Evolutionary conservation across 1,284 basidiomycete species (phyloP).

Genomic region (Peniophora sp.): DNA sequence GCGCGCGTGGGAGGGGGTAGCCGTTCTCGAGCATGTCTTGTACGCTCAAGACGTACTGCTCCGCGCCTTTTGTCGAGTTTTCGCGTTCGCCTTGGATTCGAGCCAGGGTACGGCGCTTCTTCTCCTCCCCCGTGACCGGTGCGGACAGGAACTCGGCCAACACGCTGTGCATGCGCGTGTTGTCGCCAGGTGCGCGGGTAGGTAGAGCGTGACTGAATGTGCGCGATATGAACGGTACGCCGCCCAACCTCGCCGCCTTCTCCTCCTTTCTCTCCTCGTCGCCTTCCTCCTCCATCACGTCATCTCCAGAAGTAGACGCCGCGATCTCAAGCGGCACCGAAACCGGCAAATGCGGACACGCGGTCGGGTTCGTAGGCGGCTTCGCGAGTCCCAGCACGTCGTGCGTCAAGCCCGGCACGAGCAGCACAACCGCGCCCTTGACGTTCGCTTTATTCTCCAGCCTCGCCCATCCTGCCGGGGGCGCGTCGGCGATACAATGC

Average conservation of each 20-base stretch:
- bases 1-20: constrained; percentile 77
- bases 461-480: constrained; percentile 76
- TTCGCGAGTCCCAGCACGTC: constrained; percentile 64
- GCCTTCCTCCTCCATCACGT: background rate
- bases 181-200: constrained; percentile 83
- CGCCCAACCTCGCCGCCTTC: constrained; percentile 20
- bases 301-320: constrained; percentile 9
- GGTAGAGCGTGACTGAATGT: constrained; percentile 90
- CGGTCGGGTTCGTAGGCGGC: constrained; percentile 51
- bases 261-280: constrained; percentile 10
- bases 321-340: constrained; percentile 46
- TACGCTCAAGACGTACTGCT: constrained; percentile 65
- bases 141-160: constrained; percentile 73
- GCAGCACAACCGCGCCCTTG: constrained; percentile 68
- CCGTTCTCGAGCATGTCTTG: constrained; percentile 89
- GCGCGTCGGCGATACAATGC: constrained; percentile 74
- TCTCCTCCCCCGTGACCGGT: constrained; percentile 73
- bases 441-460: constrained; percentile 68
- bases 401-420: constrained; percentile 77
- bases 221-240: constrained; percentile 67
- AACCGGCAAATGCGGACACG: constrained; percentile 60
- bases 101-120: constrained; percentile 53
- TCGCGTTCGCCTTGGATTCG: constrained; percentile 47
- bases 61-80: constrained; percentile 50
- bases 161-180: constrained; percentile 77